Percentiles rank a stretch among this genome's conserved stretches.
These are phyloP conservation scores for Tetratostichococcus sp. DNA, from an alignment of 139 green algal species.

Conservation along the genomic window DNA sequence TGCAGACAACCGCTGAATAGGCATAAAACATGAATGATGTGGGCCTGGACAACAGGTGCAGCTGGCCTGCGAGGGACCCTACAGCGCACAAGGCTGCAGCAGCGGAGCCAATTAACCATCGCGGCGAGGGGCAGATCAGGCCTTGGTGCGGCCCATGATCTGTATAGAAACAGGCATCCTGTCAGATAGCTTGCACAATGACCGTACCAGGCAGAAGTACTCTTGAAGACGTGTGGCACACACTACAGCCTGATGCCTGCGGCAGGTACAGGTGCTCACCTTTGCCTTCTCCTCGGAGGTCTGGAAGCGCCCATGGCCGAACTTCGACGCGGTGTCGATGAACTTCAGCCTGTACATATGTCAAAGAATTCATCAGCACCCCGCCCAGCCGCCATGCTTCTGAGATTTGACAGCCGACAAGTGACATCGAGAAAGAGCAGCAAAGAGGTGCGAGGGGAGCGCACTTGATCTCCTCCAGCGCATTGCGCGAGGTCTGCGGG, in stretches of 20 bases:
- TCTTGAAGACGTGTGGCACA: too few relatives aligned
- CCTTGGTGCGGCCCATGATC: slow-evolving; percentile 67
- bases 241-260: too few relatives aligned
- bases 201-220: too few relatives aligned
- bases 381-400: too few relatives aligned
- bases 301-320: slow-evolving; percentile 99
- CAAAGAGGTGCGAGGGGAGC: not conserved
- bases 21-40: not conserved
- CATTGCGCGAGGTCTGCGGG: slow-evolving; percentile 83
- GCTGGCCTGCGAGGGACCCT: not conserved
- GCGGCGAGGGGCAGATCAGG: not conserved
- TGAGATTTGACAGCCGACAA: too few relatives aligned
- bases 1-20: not conserved
- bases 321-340: slow-evolving; percentile 98
- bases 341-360: slow-evolving; percentile 70
- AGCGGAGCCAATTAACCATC: too few relatives aligned
- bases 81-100: not conserved
- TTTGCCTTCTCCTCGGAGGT: slow-evolving; percentile 90
- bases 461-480: slow-evolving; percentile 90
- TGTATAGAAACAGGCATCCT: slow-evolving; percentile 21
- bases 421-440: not conserved
- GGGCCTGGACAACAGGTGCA: not conserved
- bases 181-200: too few relatives aligned
- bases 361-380: too few relatives aligned
- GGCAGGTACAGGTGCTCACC: too few relatives aligned